Base-by-base conservation (phyloP, 345 rosid species). In the Euclidium syriacum region DNA sequence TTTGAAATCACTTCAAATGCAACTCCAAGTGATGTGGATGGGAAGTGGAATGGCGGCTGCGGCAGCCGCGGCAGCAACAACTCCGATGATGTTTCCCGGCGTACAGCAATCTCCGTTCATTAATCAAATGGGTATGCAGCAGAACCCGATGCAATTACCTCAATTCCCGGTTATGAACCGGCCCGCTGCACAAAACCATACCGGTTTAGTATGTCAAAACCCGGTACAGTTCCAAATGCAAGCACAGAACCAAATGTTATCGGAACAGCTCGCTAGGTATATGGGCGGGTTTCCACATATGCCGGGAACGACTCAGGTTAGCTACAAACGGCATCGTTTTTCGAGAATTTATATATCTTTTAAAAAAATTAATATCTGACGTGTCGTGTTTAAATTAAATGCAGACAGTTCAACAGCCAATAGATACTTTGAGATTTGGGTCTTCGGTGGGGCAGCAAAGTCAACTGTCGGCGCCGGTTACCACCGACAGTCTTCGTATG, bases 11-110 rank as follows among this genome's bases (percentile, higher is more conserved):
- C 95, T 91, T 57, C 98, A 91, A 72, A 73, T 83, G 72, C 98
- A 91, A 75, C 88, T 91, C 23, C 98, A 91, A 92, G 77, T 91
- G 55, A 88, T 91, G 96, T 88, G 96, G 87, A 83, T 91, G 95
- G 96, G 98, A 51, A 79, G 85, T 72, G 82, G 92, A 78, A 86
- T 88, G 96, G 91, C 85, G 6, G 74, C 56, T 3, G 52, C 73
- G 4, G 73, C 73, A 1, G 73, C 73, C 1, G 68, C 73, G 41
- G 68, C 68, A 27, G 73, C 73, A 27, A 26, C 73, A 10, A 64
- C 36, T 69, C 98, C 92, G 2, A 75, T 85, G 92, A 85, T 91
- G 96, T 86, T 91, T 72, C 92, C 91, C 3, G 95, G 96, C 34
- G 71, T 86, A 25, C 98, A 86, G 40, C 71, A 80, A 53, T 25